These are phyloP conservation scores for Eutrema yunnanense DNA, from an alignment of 345 rosid species.

Conservation along the genomic window DNA sequence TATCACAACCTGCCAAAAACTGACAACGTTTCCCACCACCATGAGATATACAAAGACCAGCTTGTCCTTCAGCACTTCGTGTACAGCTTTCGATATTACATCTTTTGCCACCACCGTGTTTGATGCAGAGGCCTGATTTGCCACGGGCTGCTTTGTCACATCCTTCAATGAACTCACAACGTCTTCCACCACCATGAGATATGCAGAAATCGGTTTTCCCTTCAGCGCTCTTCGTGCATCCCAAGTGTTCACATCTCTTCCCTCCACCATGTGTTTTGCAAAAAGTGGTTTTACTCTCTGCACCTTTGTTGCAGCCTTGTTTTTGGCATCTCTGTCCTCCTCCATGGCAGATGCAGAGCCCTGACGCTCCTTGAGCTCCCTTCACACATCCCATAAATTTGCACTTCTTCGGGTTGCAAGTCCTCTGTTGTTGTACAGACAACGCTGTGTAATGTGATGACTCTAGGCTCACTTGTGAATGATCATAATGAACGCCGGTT, in stretches of 20 bases:
- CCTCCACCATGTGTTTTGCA: conserved; percentile 98
- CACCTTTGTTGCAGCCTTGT: conserved; percentile 78
- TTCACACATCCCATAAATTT: conserved; percentile 64
- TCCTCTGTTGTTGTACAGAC: conserved; percentile 25
- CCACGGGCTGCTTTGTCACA: conserved; percentile 90
- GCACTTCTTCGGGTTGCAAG: conserved; percentile 56
- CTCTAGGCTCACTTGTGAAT: conserved; percentile 38
- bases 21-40: conserved; percentile 95
- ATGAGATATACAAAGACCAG: conserved; percentile 90
- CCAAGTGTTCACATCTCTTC: conserved; percentile 75
- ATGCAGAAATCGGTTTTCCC: conserved; percentile 88
- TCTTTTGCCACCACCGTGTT: conserved; percentile 94
- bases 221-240: conserved; percentile 95
- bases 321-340: conserved; percentile 95
- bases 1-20: conserved; percentile 39
- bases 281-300: conserved; percentile 80
- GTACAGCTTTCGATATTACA: conserved; percentile 69
- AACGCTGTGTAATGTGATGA: conserved; percentile 33
- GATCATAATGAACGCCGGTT: conserved; percentile 22
- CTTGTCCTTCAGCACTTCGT: conserved; percentile 91
- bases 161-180: conserved; percentile 61
- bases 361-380: conserved; percentile 84
- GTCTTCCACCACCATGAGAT: conserved; percentile 92
- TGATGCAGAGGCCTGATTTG: conserved; percentile 82
- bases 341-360: conserved; percentile 88